These are phyloP conservation scores for Microbotryum silenes-acaulis DNA, from an alignment of 1,284 basidiomycete genomes.

Conservation along the genomic window DNA sequence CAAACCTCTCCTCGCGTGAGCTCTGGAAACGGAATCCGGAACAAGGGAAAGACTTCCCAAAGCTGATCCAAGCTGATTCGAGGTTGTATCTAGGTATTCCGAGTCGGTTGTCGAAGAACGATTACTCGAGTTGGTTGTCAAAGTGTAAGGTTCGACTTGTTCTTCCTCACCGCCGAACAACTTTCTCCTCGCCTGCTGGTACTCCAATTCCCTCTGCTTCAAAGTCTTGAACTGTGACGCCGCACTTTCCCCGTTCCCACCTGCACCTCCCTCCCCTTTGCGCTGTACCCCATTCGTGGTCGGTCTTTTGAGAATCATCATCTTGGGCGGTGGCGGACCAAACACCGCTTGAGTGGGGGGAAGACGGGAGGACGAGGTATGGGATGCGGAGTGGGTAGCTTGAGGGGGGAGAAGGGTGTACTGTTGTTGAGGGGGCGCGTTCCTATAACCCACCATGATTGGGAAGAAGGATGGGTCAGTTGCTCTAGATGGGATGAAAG, in stretches of 20 bases:
- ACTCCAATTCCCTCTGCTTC: conserved; percentile 18
- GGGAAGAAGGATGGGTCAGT: too few relatives aligned
- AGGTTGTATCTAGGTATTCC: neutral
- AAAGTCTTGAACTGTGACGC: conserved; percentile 5
- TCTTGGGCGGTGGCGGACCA: conserved; percentile 5
- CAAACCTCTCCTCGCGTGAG: neutral
- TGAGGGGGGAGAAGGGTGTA: too few relatives aligned
- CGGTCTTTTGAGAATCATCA: conserved; percentile 24
- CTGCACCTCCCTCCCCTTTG: neutral
- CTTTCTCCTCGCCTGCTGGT: conserved; percentile 17
- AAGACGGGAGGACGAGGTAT: too few relatives aligned
- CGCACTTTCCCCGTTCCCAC: too few relatives aligned
- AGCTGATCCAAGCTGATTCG: neutral
- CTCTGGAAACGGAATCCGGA: neutral
- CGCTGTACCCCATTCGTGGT: neutral
- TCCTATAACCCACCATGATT: too few relatives aligned
- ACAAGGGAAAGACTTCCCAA: neutral
- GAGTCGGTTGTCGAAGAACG: too few relatives aligned
- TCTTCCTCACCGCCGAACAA: conserved; percentile 12
- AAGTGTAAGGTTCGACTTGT: too few relatives aligned
- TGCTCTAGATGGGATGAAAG: too few relatives aligned
- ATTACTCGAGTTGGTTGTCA: too few relatives aligned
- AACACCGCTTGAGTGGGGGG: too few relatives aligned
- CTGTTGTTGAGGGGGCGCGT: too few relatives aligned
- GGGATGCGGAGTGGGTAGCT: too few relatives aligned